Evolutionary conservation across 306 rosid species (phyloP).

Genomic region (Inga oerstediana): DNA sequence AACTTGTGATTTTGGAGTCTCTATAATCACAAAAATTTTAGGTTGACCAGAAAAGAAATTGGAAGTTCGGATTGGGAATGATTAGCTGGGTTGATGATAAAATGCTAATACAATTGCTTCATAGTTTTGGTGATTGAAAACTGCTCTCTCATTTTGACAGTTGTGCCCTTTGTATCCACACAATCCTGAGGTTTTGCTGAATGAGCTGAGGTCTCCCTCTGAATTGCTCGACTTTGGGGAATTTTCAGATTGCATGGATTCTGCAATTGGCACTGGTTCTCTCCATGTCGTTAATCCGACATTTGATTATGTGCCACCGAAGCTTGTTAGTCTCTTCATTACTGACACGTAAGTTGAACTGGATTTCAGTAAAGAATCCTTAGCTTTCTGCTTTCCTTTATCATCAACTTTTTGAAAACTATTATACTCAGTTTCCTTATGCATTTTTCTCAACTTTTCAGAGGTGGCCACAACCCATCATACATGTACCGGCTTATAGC

Average conservation of each 20-base stretch:
- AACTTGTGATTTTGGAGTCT: background rate
- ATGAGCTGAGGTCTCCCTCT: slow-evolving; percentile 95
- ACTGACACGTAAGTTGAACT: slow-evolving; percentile 91
- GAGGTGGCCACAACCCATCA: slow-evolving; percentile 97
- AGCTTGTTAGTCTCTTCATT: slow-evolving; percentile 85
- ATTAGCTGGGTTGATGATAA: background rate
- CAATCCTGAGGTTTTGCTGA: slow-evolving; percentile 86
- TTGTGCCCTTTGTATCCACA: slow-evolving; percentile 96
- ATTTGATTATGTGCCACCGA: slow-evolving; percentile 94
- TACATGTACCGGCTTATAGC: slow-evolving; percentile 97
- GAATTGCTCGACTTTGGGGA: slow-evolving; percentile 98
- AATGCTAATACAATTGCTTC: background rate
- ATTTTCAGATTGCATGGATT: slow-evolving; percentile 93
- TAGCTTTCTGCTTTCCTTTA: background rate
- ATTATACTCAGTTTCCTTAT: slow-evolving; percentile 16
- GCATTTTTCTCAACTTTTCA: slow-evolving; percentile 42
- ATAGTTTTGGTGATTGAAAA: slow-evolving; percentile 22
- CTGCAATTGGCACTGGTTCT: slow-evolving; percentile 65
- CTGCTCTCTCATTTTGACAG: slow-evolving; percentile 52
- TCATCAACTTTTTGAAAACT: slow-evolving; percentile 13
- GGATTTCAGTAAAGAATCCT: background rate
- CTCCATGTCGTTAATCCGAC: slow-evolving; percentile 91
- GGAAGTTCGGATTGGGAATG: slow-evolving; percentile 16
- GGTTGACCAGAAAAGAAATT: background rate
- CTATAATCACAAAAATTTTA: background rate